phyloP scores from a whole-genome alignment of 169 alveolate genomes.

The Plasmodium gonderi region DNA sequence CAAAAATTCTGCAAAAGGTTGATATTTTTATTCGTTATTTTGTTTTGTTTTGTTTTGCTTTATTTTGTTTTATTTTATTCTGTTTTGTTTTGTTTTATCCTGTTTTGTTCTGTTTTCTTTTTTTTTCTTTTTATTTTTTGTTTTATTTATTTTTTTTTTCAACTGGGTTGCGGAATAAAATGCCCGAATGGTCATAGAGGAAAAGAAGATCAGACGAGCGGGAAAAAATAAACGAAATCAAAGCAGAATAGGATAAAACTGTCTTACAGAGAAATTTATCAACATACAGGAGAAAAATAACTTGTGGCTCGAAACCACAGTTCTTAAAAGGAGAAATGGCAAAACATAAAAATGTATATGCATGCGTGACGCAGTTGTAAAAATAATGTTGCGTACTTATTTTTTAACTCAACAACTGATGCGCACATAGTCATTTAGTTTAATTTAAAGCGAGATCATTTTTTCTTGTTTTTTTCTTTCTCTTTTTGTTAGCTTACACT shows the following conservation, averaged over 20 bases:
- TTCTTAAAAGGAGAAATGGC: neutral
- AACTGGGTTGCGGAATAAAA: neutral
- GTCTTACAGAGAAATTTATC: neutral
- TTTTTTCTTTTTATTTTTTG: too few relatives aligned
- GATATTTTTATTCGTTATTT: neutral
- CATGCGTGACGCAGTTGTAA: neutral
- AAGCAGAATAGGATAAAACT: neutral
- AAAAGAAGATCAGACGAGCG: neutral
- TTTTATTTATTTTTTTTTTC: too few relatives aligned
- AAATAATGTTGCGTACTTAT: neutral
- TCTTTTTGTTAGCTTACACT: neutral
- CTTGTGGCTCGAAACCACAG: neutral
- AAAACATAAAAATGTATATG: neutral
- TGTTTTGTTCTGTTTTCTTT: too few relatives aligned
- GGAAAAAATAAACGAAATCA: neutral
- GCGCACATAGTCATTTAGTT: neutral
- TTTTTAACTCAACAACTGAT: neutral
- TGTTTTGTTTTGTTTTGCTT: too few relatives aligned
- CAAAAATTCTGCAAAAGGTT: neutral
- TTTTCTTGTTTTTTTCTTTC: neutral
- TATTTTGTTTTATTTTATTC: too few relatives aligned
- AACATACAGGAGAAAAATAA: neutral
- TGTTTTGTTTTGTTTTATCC: too few relatives aligned
- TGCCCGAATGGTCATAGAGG: neutral
- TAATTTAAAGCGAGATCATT: neutral